These are phyloP conservation scores for Tulasnella sp. DNA, from an alignment of 768 basidiomycete genomes.

Conservation along the genomic window DNA sequence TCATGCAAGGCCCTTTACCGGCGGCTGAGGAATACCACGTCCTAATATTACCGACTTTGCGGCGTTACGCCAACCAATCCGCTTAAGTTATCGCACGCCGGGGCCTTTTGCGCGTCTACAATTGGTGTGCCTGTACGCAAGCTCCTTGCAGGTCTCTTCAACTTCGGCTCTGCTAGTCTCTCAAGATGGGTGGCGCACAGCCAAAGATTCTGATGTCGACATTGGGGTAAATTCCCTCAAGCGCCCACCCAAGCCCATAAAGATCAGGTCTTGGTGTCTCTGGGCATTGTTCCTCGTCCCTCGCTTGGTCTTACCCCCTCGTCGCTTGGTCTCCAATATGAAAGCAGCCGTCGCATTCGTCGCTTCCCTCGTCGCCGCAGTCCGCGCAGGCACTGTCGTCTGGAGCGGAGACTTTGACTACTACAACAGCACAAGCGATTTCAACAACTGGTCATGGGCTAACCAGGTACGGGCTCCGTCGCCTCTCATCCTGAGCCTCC, in stretches of 20 bases:
- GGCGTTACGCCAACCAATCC: background rate
- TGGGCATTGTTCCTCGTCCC: background rate
- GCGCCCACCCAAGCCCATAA: background rate
- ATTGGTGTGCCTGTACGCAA: background rate
- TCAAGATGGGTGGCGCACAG: no score
- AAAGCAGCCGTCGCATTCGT: conserved; percentile 35
- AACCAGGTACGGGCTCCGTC: conserved; percentile 55
- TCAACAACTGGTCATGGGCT: conserved; percentile 56
- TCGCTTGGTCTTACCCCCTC: background rate
- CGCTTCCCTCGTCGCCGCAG: conserved; percentile 41
- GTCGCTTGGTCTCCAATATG: conserved; percentile 32
- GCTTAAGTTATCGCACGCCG: background rate
- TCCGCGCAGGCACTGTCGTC: conserved; percentile 54
- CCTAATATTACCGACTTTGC: conserved; percentile 7
- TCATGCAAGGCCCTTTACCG: background rate
- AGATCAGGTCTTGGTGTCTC: background rate
- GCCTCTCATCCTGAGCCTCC: background rate
- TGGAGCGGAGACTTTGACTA: conserved; percentile 46
- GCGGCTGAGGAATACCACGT: background rate
- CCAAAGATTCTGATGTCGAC: background rate
- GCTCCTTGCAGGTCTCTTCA: background rate
- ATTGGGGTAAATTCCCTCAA: background rate
- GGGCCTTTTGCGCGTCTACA: background rate
- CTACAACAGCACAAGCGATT: background rate
- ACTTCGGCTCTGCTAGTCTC: background rate